Evolutionary conservation across 2,329 filamentous ascomycete genomes (phyloP).

Genomic region (Phymatotrichopsis omnivora): DNA sequence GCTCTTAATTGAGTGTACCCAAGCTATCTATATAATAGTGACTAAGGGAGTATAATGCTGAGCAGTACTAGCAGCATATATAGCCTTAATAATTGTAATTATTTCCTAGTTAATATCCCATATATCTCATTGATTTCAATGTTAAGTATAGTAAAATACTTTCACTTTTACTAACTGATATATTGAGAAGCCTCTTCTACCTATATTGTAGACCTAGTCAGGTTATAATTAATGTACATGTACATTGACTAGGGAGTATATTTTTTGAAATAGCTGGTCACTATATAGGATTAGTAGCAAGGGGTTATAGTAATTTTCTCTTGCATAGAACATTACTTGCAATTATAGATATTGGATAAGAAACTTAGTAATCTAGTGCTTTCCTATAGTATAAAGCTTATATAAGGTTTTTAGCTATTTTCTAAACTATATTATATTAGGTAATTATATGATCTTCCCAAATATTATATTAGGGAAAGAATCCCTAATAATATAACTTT

Average conservation of each 20-base stretch:
- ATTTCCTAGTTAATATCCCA: conserved; percentile 16
- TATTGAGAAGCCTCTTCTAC: conserved; percentile 14
- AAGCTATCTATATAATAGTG: too few relatives aligned
- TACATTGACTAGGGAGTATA: neutral
- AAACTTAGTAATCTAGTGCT: conserved; percentile 5
- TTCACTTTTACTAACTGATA: conserved; percentile 5
- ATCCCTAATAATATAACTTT: conserved; percentile 5
- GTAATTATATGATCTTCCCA: too few relatives aligned
- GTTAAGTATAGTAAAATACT: conserved; percentile 6
- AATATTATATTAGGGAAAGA: conserved; percentile 3
- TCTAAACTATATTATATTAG: neutral
- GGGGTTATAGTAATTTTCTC: conserved; percentile 4
- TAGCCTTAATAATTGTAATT: conserved; percentile 12
- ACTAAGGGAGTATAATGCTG: too few relatives aligned
- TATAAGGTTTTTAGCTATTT: neutral
- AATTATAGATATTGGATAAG: conserved; percentile 11
- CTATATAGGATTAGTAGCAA: conserved; percentile 1
- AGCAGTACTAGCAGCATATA: conserved; percentile 5
- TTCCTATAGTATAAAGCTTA: neutral
- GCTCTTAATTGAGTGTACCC: too few relatives aligned
- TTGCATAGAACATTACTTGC: neutral
- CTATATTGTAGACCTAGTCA: conserved; percentile 10
- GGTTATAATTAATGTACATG: neutral
- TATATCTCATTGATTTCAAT: neutral
- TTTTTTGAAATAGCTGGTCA: conserved; percentile 12